Base-by-base conservation (phyloP, 2,329 filamentous ascomycete species). In the Colletotrichum magnum region DNA sequence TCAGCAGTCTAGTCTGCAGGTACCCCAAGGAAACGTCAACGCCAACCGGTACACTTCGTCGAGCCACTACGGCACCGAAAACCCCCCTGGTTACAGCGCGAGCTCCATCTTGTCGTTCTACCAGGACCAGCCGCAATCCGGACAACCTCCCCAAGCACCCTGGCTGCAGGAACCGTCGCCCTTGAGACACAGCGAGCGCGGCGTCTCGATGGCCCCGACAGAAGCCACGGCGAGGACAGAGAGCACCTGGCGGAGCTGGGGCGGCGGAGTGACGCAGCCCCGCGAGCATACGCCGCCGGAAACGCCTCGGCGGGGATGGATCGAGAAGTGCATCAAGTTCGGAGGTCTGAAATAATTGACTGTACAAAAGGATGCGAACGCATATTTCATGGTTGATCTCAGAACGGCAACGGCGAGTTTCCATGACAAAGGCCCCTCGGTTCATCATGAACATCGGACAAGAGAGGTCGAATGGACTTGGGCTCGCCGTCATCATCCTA, bases 181-280 rank as follows among this genome's bases (percentile, higher is more conserved):
- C 5, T 28, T 59, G 10, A 50, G 57, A 18, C 63, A 60, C 15
- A 36, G 52, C 60, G 54, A 56, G 10, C 69, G 69, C n/a, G 69
- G 59, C 59, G 59, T 67, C 6, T 70, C 68, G 24, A 70, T 71
- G 68, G 68, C 70, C 3, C 68, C 68, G 41, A 70, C 70, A 2
- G 67, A 66, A 26, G 52, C 43, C 21, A 68, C 64, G 10, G 24
- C 54, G 16, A 48, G 60, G 21, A 68, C 63, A 6, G 70, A 71
- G 26, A 71, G 70, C 24, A 70, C 70, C n/a, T 71, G 70, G 70
- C 61, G 59, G 5, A 71, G 63, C 59, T 71, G 70, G 70, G 70
- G 70, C 7, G 70, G 39, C 5, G 70, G 70, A 10, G 59, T 64
- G 0, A 57, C 45, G 2, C 68, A 60, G 41, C 70, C 70, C 16